These are phyloP conservation scores for Lagenaria siceraria DNA, from an alignment of 306 rosid genomes.

Conservation along the genomic window DNA sequence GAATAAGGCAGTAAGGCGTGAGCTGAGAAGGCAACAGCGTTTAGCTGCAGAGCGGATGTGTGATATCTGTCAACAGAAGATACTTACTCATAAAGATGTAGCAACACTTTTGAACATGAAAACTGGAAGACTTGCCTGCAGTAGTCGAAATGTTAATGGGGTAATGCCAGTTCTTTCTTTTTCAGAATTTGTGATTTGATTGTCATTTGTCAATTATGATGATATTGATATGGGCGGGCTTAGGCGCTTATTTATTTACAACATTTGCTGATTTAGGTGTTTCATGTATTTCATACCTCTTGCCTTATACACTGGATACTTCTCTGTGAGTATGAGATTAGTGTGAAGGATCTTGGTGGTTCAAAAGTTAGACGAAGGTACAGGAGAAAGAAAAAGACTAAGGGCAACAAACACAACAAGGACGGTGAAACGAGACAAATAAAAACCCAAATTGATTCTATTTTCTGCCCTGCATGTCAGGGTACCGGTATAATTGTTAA, in stretches of 20 bases:
- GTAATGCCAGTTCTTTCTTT: constrained; percentile 24
- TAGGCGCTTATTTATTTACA: background rate
- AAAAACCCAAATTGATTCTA: constrained; percentile 21
- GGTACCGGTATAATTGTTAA: constrained; percentile 52
- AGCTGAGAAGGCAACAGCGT: constrained; percentile 63
- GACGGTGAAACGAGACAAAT: constrained; percentile 21
- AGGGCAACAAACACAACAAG: constrained; percentile 22
- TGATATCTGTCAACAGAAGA: constrained; percentile 78
- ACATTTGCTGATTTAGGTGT: constrained; percentile 38
- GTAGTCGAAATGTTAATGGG: constrained; percentile 73
- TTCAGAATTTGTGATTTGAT: background rate
- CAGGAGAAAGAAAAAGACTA: constrained; percentile 36
- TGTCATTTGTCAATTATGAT: background rate
- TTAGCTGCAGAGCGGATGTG: constrained; percentile 73
- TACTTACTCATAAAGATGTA: constrained; percentile 92
- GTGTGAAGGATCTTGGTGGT: constrained; percentile 27
- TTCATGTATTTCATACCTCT: constrained; percentile 77
- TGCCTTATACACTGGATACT: constrained; percentile 82
- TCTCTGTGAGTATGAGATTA: constrained; percentile 51
- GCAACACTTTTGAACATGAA: constrained; percentile 64
- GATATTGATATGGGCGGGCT: background rate
- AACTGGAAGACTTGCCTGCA: constrained; percentile 71
- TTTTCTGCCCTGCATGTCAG: constrained; percentile 90
- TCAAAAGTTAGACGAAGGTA: constrained; percentile 33
- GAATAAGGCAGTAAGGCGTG: constrained; percentile 57